Conservation (phyloP, 1,284 basidiomycete species). For the Moesziomyces globuligerus region DNA sequence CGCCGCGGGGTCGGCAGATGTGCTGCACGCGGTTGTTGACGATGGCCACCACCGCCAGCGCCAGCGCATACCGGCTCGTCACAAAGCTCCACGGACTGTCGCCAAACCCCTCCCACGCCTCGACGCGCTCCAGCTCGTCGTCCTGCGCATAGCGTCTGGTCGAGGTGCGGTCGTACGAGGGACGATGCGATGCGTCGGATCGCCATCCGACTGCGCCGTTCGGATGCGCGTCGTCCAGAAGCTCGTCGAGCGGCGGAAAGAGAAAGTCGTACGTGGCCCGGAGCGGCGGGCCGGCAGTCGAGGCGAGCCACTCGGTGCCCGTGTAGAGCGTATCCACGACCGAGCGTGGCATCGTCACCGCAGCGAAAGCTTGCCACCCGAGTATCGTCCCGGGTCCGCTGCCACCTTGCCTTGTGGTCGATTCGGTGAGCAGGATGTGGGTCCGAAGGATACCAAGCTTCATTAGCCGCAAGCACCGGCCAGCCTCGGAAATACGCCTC, state of each 20-base stretch:
- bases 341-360: slow-evolving; percentile 23
- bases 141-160: too few species aligned
- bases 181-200: too few species aligned
- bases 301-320: slow-evolving; percentile 23
- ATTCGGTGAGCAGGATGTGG: too few species aligned
- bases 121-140: slow-evolving; percentile 14
- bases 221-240: slow-evolving; percentile 7
- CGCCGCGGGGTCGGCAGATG: slow-evolving; percentile 57
- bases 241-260: slow-evolving; percentile 38
- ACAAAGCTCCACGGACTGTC: slow-evolving; percentile 58
- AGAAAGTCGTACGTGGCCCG: slow-evolving; percentile 34
- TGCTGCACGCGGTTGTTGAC: slow-evolving; percentile 62
- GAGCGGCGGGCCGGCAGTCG: slow-evolving; percentile 20
- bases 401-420: too few species aligned
- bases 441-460: too few species aligned
- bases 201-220: neutral
- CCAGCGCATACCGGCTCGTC: slow-evolving; percentile 54
- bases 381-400: too few species aligned
- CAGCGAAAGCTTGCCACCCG: neutral
- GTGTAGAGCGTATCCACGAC: slow-evolving; percentile 16
- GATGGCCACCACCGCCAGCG: slow-evolving; percentile 52
- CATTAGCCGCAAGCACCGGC: too few species aligned
- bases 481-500: too few species aligned
- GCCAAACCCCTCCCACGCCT: slow-evolving; percentile 37
- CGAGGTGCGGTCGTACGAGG: slow-evolving; percentile 6